Conservation (phyloP, 768 basidiomycete genomes). For the Mycena capillaripes region DNA sequence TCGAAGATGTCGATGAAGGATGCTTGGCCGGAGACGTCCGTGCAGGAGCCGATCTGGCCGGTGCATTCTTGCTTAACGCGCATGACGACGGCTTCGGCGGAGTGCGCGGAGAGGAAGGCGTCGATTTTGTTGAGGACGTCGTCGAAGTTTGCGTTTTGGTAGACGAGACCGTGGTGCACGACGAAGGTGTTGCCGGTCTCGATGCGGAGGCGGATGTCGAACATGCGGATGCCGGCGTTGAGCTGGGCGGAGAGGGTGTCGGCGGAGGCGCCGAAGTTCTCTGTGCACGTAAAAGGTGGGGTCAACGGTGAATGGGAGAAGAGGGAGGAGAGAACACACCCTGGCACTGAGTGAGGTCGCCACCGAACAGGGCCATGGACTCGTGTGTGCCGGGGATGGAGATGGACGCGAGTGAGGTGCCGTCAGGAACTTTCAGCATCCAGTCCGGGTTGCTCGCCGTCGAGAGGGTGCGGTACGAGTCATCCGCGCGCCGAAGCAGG, state of each 20-base stretch:
- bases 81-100: slow-evolving; percentile 27
- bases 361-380: slow-evolving; percentile 29
- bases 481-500: slow-evolving; percentile 14
- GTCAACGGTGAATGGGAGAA: neutral
- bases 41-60: slow-evolving; percentile 29
- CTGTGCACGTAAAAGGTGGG: neutral
- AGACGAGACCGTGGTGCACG: slow-evolving; percentile 34
- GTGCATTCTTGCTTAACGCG: slow-evolving; percentile 34
- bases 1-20: slow-evolving; percentile 31
- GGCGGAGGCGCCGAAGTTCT: slow-evolving; percentile 29
- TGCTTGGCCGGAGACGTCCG: slow-evolving; percentile 28
- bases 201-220: slow-evolving; percentile 36
- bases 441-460: slow-evolving; percentile 34
- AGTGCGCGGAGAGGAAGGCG: slow-evolving; percentile 30
- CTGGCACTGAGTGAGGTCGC: slow-evolving; percentile 34
- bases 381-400: slow-evolving; percentile 36
- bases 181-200: slow-evolving; percentile 23
- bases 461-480: slow-evolving; percentile 31
- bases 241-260: slow-evolving; percentile 31
- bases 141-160: slow-evolving; percentile 38
- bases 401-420: slow-evolving; percentile 23
- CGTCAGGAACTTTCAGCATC: slow-evolving; percentile 25
- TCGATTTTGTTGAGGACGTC: slow-evolving; percentile 31
- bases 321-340: neutral
- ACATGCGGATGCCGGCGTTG: slow-evolving; percentile 35